These are phyloP conservation scores for Pseudogymnoascus sp. DNA, from an alignment of 2,329 filamentous ascomycete genomes.

Conservation along the genomic window DNA sequence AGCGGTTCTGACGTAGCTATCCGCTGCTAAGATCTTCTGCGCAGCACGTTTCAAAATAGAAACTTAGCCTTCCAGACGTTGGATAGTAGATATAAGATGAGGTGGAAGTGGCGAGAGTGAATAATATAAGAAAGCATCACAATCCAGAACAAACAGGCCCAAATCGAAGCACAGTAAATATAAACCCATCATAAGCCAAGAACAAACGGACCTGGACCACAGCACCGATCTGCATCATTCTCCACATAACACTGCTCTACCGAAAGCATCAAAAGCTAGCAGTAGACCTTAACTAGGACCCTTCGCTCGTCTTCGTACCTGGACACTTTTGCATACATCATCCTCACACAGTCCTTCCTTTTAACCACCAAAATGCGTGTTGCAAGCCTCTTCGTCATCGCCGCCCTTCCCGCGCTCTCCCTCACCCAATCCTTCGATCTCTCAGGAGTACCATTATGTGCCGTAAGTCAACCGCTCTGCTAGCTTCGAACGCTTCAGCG, in stretches of 20 bases:
- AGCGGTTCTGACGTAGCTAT: background rate
- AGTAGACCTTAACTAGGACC: background rate
- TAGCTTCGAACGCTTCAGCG: too few species aligned
- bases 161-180: background rate
- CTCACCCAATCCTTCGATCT: background rate
- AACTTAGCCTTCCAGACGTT: background rate
- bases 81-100: background rate
- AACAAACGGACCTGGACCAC: background rate
- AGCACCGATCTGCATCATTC: background rate
- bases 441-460: background rate
- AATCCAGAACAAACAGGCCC: background rate
- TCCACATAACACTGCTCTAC: background rate
- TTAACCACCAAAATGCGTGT: background rate
- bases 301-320: background rate
- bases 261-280: background rate
- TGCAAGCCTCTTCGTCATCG: background rate
- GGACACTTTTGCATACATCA: background rate
- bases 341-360: background rate
- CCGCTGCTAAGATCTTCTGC: background rate
- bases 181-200: background rate
- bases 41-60: slow-evolving; percentile 5
- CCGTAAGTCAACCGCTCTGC: background rate
- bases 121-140: background rate
- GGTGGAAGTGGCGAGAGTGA: background rate
- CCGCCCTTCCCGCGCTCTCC: background rate